Evolutionary conservation across 352 stramenopile species (phyloP), one percentile per base, ranked within the genome.

Genomic region (Phytophthora sansomeana): DNA sequence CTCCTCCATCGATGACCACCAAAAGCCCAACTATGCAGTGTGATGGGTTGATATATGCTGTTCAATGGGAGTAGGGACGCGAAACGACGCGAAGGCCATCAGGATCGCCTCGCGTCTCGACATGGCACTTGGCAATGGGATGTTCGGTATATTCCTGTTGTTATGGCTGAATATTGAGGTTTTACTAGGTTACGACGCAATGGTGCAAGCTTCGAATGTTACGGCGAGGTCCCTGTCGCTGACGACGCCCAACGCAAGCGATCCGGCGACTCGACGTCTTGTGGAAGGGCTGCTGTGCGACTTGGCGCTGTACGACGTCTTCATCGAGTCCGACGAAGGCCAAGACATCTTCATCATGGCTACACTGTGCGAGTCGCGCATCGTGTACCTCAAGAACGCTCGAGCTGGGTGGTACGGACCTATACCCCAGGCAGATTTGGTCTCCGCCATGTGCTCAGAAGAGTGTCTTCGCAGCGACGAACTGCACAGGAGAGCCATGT

Each of bases 401-500:
- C 80, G 75, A 16, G 85, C 85, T 21, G 87, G 84, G 9, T 67
- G 62, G 21, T 92, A 83, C 59, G 84, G 84, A 0, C 84, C 84
- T 11, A 64, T 93, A 29, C 64, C 79, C 42, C 87, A 94, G 58
- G 72, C 70, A 24, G 81, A 91, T 65, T 85, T 97, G 21, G 73
- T 75, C n/a, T 69, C 66, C 6, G 80, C 74, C 51, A 97, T 96
- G 90, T 97, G 90, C 73, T 93, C 90, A 1, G 66, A 83, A 24
- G 85, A 97, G 47, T 98, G 92, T 72, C 47, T 95, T 1, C 54
- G 70, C 6, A 96, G 85, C 55, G 92, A 97, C 55, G 47, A 80
- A 36, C 66, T 98, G 29, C 87, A 96, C 56, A 77, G 85, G 13
- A 66, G 85, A 6, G 90, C 86, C 7, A 93, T 97, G 83, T 74